These are phyloP conservation scores for Sphagnum fallax DNA, from an alignment of 228 moss, liverwort and hornwort genomes.

Conservation along the genomic window DNA sequence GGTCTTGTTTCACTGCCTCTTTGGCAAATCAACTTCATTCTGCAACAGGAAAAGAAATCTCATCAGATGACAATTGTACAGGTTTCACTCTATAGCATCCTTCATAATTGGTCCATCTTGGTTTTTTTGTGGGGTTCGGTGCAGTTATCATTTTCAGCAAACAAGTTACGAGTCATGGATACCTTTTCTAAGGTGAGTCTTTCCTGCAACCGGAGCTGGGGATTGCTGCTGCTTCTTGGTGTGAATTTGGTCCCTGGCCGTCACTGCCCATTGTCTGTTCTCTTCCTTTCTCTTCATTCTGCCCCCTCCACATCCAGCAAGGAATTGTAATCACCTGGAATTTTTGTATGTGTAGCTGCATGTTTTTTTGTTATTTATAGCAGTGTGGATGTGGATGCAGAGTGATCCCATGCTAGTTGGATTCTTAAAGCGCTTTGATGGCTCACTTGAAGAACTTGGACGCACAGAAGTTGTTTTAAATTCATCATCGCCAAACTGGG, in stretches of 20 bases:
- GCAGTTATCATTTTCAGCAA: conserved; percentile 66
- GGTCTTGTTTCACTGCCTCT: no score
- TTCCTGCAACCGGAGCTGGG: neutral
- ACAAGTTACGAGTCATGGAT: conserved; percentile 64
- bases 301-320: neutral
- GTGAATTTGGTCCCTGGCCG: no score
- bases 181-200: conserved; percentile 36
- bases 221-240: no score
- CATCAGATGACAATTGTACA: neutral
- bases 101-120: neutral
- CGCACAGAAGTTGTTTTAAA: conserved; percentile 79
- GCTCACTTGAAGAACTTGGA: conserved; percentile 56
- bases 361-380: neutral
- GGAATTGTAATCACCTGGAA: neutral
- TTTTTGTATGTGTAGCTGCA: neutral
- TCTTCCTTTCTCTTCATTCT: neutral
- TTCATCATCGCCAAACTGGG: conserved; percentile 76
- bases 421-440: conserved; percentile 28
- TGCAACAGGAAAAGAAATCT: no score
- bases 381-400: conserved; percentile 7
- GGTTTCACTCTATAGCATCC: neutral
- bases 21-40: no score
- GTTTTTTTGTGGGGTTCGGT: neutral
- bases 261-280: neutral
- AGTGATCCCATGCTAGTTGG: conserved; percentile 90